Base-by-base conservation (phyloP, 805 yeast species). In the Zygosaccharomyces gambellarensis region DNA sequence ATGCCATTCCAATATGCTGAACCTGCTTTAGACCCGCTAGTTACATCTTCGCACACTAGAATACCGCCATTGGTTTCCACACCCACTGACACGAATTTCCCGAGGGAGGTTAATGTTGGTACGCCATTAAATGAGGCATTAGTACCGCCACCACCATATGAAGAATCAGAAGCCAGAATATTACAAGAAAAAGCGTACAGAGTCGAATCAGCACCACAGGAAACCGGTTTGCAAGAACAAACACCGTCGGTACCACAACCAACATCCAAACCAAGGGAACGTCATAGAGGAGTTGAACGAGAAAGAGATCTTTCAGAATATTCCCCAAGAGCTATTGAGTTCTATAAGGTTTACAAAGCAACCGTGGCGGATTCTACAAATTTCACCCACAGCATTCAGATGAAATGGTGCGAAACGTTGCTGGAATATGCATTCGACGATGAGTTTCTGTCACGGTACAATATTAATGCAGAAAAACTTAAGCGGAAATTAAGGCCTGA, bases 361-460 rank as follows among this genome's bases (percentile, higher is more conserved):
- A 60, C 65, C 1, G 54, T 67, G 0, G 40, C 53, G 3, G 70
- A 68, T 51, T 51, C 65, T 1, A 50, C 57, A 2, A 58, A 49
- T 0, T 78, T 77, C 52, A 71, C 78, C 17, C 78, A 83, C 0
- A 68, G 62, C 5, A 64, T 79, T n/a, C 90, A 83, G 64, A 70
- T 83, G 49, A 74, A 72, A 41, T 82, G 84, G 79, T 85, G 87
- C n/a, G 76, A 78, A 52, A 69, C 73, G 12, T 65, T 85, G 28
- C 64, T 83, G 21, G 81, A 77, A 38, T 74, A 67, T 50, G 61
- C 78, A 1, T 73, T 76, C 23, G 63, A 65, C 36, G 68, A 72
- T 2, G 70, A 74, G 1, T 73, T 73, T 31, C 56, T 76, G n/a
- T 57, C 70, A 5, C 69, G 71, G 6, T 72, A 71, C 52, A 77